Evolutionary conservation across 2,329 filamentous ascomycete species (phyloP).

Genomic region (Parasarocladium wereldwijsianum): DNA sequence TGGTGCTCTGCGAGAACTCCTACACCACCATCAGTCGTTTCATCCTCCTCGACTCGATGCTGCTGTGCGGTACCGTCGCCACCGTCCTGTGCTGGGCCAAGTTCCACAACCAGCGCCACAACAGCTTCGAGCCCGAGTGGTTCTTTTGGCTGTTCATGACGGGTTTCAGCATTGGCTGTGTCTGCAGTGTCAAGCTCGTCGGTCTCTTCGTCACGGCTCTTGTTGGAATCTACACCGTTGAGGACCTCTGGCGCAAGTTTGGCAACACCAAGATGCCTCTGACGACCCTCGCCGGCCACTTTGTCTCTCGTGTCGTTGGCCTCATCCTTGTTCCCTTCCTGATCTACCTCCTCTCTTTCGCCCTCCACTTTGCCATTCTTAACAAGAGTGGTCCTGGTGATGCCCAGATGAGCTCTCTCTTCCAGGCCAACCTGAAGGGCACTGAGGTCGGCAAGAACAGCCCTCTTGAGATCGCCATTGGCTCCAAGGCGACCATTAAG

Average conservation of each 20-base stretch:
- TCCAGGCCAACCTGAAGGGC: conserved; percentile 90
- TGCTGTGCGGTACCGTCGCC: conserved; percentile 95
- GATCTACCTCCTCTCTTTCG: conserved; percentile 94
- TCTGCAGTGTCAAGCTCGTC: conserved; percentile 97
- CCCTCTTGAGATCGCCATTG: conserved; percentile 78
- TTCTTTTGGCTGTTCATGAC: conserved; percentile 89
- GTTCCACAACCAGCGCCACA: conserved; percentile 77
- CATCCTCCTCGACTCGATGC: conserved; percentile 96
- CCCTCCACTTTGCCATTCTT: conserved; percentile 83
- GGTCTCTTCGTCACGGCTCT: conserved; percentile 91
- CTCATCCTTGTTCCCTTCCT: conserved; percentile 79
- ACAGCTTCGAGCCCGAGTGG: conserved; percentile 85
- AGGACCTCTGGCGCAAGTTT: conserved; percentile 98
- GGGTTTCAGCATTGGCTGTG: conserved; percentile 89
- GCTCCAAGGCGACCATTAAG: conserved; percentile 85
- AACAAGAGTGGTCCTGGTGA: conserved; percentile 91
- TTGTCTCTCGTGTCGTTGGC: conserved; percentile 67
- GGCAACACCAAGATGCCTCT: conserved; percentile 84
- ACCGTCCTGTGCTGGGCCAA: conserved; percentile 95
- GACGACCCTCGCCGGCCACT: conserved; percentile 58
- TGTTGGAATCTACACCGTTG: conserved; percentile 87
- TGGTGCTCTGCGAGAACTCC: conserved; percentile 98
- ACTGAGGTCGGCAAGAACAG: conserved; percentile 92
- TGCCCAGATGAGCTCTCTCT: conserved; percentile 99
- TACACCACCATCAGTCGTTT: conserved; percentile 98